Evolutionary conservation across 2,329 filamentous ascomycete genomes (phyloP), one percentile per base, ranked within the genome.

Genomic region (Byssoonygena ceratinophila): DNA sequence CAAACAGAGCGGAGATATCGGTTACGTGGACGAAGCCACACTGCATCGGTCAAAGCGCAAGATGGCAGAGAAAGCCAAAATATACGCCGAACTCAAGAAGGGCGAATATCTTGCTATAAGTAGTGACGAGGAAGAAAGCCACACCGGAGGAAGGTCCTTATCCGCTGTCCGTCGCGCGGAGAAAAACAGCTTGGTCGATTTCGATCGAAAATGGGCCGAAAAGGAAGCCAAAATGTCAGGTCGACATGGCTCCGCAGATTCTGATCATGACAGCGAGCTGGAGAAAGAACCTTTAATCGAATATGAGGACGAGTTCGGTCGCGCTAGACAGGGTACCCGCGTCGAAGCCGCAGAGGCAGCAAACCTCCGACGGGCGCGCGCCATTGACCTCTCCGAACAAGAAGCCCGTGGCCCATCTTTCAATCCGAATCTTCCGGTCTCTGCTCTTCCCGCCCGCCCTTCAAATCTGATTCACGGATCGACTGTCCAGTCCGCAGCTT

Each of bases 171-270:
- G 58, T 5, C 57, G 55, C 11, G 57, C 55, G 16, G 58, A 58
- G 31, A 54, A 55, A 79, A 66, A 70, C 51, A 68, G 79, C 22
- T 78, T 94, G 23, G 84, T 98, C 2, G 91, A 98, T 71, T 98
- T 98, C 68, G 92, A 97, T 69, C 78, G 84, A 55, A 98, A 97
- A 71, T 97, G 92, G 90, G 88, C 85, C 0, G 87, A 94, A 64
- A 72, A 74, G 22, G 74, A 82, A 51, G 62, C 63, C 1, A 69
- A 64, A 8, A 59, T 63, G 16, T 57, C 57, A 6, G 31, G 31
- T 8, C 20, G 6, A 1, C 22, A 12, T 12, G 32, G 7, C 20
- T 37, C 22, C 2, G 45, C 11, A 37, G 64, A 54, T 7, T 65
- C 68, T 20, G 68, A 69, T 4, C 61, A 60, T 12, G 66, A 65